Evolutionary conservation across 371 early-diverging fungal genomes (phyloP).

Genomic region (Apophysomyces variabilis): DNA sequence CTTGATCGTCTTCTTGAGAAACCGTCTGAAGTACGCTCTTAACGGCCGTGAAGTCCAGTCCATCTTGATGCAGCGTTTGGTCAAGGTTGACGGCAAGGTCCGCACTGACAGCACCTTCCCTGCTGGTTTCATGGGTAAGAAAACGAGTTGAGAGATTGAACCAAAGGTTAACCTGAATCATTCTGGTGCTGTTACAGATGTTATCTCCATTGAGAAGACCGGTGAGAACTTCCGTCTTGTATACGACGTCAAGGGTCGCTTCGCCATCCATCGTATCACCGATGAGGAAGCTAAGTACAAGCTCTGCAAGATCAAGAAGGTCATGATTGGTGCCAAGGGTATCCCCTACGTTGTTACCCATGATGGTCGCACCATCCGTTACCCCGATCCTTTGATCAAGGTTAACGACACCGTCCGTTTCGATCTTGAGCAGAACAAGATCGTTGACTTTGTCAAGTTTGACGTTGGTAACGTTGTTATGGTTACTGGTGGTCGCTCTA

Average conservation of each 20-base stretch:
- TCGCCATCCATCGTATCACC: conserved; percentile 99
- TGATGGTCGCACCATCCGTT: conserved; percentile 99
- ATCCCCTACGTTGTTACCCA: conserved; percentile 98
- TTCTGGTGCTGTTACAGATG: conserved; percentile 66
- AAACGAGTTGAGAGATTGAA: not conserved
- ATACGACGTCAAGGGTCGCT: conserved; percentile 99
- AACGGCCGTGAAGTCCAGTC: conserved; percentile 97
- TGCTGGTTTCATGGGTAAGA: conserved; percentile 97
- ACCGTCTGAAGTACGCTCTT: conserved; percentile 99
- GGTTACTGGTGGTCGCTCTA: conserved; percentile 99
- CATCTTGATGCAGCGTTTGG: conserved; percentile 98
- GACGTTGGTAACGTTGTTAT: conserved; percentile 96
- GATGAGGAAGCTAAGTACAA: conserved; percentile 99
- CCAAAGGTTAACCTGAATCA: not conserved
- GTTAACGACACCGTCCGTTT: conserved; percentile 99
- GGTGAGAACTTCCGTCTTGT: conserved; percentile 99
- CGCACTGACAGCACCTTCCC: conserved; percentile 99
- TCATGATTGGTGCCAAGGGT: conserved; percentile 93
- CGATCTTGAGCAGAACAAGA: conserved; percentile 94
- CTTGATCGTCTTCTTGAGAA: conserved; percentile 97
- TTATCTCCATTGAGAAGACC: conserved; percentile 98
- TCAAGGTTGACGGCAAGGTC: conserved; percentile 99
- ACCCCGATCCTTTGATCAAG: conserved; percentile 99
- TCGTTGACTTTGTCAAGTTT: conserved; percentile 95
- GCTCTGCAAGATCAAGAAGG: conserved; percentile 97